A percentile compares a stretch with the other conserved stretches of the same genome.
phyloP scores from a whole-genome alignment of 495 filamentous ascomycete genomes.

The Podospora pseudopauciseta region DNA sequence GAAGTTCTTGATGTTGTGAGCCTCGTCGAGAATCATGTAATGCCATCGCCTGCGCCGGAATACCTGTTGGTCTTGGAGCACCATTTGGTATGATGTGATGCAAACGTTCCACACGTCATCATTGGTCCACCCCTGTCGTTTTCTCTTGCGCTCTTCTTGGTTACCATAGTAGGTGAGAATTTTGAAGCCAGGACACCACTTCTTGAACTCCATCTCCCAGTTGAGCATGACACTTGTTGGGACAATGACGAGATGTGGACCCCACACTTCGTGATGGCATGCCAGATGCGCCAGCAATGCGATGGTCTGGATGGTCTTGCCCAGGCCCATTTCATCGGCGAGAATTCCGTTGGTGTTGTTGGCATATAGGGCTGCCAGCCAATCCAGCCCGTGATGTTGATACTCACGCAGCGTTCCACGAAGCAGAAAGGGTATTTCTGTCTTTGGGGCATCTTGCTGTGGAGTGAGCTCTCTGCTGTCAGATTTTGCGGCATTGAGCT shows the following conservation, averaged over 20 bases:
- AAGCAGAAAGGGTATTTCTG: slow-evolving; percentile 80
- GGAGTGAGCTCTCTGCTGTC: slow-evolving; percentile 46
- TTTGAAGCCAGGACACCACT: slow-evolving; percentile 98
- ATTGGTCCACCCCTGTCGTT: slow-evolving; percentile 86
- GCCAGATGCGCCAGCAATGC: slow-evolving; percentile 90
- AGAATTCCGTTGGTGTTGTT: slow-evolving; percentile 94
- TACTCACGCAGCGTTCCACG: slow-evolving; percentile 93
- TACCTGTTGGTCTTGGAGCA: slow-evolving; percentile 89
- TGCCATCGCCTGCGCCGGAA: slow-evolving; percentile 94
- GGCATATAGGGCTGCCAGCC: slow-evolving; percentile 90
- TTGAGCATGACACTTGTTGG: slow-evolving; percentile 99
- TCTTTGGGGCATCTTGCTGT: slow-evolving; percentile 51
- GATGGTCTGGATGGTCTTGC: slow-evolving; percentile 98
- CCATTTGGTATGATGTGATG: slow-evolving; percentile 94
- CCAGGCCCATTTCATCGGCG: slow-evolving; percentile 99
- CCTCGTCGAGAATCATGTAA: slow-evolving; percentile 97
- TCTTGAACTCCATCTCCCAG: slow-evolving; percentile 99
- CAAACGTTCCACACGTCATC: slow-evolving; percentile 92
- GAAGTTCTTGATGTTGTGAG: slow-evolving; percentile 99
- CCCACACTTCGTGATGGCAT: slow-evolving; percentile 88
- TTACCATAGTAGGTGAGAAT: slow-evolving; percentile 95
- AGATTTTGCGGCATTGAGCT: slow-evolving; percentile 32
- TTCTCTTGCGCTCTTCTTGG: slow-evolving; percentile 84
- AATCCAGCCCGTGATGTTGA: slow-evolving; percentile 93
- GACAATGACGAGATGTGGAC: slow-evolving; percentile 92